Percentiles rank a stretch among this genome's conserved stretches.
Conservation (phyloP, 768 basidiomycete genomes). For the Xanthoconium purpureum region DNA sequence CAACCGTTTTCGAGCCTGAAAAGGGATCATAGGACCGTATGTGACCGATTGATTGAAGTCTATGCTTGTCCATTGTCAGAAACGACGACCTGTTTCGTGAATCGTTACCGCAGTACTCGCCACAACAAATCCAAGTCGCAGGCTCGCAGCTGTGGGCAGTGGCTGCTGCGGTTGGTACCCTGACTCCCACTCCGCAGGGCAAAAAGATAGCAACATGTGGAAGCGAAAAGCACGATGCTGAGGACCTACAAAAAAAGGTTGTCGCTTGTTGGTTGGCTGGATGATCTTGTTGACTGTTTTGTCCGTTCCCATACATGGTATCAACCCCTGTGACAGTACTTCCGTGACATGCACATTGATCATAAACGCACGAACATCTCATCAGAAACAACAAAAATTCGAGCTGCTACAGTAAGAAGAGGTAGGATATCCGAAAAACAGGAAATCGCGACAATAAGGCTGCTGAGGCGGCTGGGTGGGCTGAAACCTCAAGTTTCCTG, state of each 20-base stretch:
- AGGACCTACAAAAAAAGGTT: no score
- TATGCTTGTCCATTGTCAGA: not conserved
- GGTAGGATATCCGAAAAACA: not conserved
- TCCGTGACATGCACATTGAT: not conserved
- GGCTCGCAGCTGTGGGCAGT: slow-evolving; percentile 5
- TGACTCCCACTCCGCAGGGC: not conserved
- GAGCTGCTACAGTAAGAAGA: not conserved
- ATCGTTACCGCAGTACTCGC: not conserved
- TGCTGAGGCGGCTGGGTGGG: not conserved
- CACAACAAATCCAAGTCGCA: not conserved
- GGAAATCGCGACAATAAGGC: not conserved
- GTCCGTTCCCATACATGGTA: slow-evolving; percentile 9
- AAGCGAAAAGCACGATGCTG: not conserved
- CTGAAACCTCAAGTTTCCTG: not conserved
- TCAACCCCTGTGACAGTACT: slow-evolving; percentile 11
- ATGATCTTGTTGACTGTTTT: slow-evolving; percentile 12
- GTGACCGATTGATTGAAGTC: not conserved
- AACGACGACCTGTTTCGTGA: not conserved
- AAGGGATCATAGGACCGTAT: not conserved
- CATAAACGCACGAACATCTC: not conserved
- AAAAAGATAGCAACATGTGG: not conserved
- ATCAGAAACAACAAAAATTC: not conserved
- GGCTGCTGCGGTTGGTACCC: slow-evolving; percentile 4
- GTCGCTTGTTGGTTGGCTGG: not conserved
- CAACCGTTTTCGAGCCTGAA: not conserved